phyloP scores from a whole-genome alignment of 2,329 filamentous ascomycete genomes.

The Metarhizium album region DNA sequence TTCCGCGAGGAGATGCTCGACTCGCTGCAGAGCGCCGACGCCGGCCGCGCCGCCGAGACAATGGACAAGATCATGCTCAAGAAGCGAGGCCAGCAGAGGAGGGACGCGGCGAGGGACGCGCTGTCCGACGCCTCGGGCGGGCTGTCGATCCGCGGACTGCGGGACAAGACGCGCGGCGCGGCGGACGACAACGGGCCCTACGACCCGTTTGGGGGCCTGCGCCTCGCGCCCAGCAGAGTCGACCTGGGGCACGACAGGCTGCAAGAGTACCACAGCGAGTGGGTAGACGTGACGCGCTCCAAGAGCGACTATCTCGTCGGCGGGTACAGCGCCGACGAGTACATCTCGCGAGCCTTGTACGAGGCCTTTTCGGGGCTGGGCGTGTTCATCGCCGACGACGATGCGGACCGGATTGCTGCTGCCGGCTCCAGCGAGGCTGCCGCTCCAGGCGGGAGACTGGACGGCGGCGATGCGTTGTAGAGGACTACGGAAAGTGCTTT shows the following conservation, averaged over 20 bases:
- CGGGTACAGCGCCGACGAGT: conserved; percentile 76
- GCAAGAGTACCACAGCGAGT: conserved; percentile 63
- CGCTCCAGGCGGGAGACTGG: conserved; percentile 30
- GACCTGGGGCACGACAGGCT: conserved; percentile 37
- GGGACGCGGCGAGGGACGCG: conserved; percentile 24
- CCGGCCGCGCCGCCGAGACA: conserved; percentile 48
- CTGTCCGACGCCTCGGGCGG: conserved; percentile 13
- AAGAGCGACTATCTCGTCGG: conserved; percentile 61
- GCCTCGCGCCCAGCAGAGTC: conserved; percentile 60
- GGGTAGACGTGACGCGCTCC: conserved; percentile 55
- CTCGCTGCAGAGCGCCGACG: conserved; percentile 50
- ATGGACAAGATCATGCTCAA: conserved; percentile 57
- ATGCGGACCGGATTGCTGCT: conserved; percentile 27
- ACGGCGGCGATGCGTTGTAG: conserved; percentile 37
- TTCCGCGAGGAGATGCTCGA: conserved; percentile 60
- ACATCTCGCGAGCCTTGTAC: conserved; percentile 68
- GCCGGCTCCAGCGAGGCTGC: conserved; percentile 26
- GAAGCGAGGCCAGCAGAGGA: conserved; percentile 51
- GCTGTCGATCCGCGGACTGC: conserved; percentile 70
- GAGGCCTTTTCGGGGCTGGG: conserved; percentile 86
- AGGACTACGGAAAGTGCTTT: neutral
- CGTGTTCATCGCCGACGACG: conserved; percentile 77
- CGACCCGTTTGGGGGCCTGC: conserved; percentile 75
- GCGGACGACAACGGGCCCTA: conserved; percentile 58
- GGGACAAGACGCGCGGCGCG: conserved; percentile 40